Evolutionary conservation across 306 rosid species (phyloP), one percentile per base, ranked within the genome.

Genomic region (Hippophae rhamnoides): DNA sequence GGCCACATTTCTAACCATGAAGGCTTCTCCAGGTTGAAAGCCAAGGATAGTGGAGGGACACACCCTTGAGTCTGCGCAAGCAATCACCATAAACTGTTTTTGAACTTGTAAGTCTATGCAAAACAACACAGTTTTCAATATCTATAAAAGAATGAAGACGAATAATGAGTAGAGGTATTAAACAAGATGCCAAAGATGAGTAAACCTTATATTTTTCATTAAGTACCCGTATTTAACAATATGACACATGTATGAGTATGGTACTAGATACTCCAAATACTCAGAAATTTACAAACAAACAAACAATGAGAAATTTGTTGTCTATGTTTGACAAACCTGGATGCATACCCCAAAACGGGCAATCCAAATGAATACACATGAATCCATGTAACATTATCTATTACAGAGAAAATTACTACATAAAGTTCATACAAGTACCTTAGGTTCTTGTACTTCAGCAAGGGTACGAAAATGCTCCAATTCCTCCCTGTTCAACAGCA

Each of bases 41-140:
- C 96, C 93, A 42, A 87, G 84, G 54, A 88, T 67, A 76, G 83
- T 88, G 49, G 99, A 88, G 58, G 95, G 99, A 66, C 99, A 92
- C 27, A 92, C 96, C 66, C 96, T 83, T 47, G 96, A 92, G 73
- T 88, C 96, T 79, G 86, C 96, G 78, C 99, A 92, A 74, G 82
- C 87, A 73, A 92, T 88, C 66, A 85, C 96, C 96, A 92, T 67
- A 72, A 87, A 87, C 98, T 87, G 88, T 69, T 64, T 64, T 74
- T 67, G 81, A 58, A 72, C 68, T 77, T 71, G 80, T 81, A 78
- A 87, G 98, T 69, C 61, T 58, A 51, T 61, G 55, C 46, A 41
- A 9, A 40, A 76, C 43, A 49, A 18, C 67, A 47, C 56, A 38
- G 43, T 6, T 51, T 60, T 40, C 38, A 31, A 31, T 31, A 65